A percentile compares a stretch with the other conserved stretches of the same genome.
phyloP scores from a whole-genome alignment of 2,329 filamentous ascomycete genomes.

The Diaporthe sp. region DNA sequence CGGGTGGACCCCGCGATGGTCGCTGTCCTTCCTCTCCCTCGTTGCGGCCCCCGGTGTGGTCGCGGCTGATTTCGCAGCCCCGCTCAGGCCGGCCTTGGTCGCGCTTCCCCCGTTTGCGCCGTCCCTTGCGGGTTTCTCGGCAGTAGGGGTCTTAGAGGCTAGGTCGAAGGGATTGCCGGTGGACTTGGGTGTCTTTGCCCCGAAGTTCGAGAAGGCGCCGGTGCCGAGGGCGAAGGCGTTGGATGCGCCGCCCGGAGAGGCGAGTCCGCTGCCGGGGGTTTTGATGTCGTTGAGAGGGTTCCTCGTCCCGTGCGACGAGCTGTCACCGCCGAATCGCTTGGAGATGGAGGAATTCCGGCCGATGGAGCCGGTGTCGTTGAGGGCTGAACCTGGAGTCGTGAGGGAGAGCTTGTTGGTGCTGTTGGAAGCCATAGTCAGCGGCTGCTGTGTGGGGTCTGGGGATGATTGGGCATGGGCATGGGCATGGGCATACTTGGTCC shows the following conservation, averaged over 20 bases:
- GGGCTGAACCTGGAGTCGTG: conserved; percentile 75
- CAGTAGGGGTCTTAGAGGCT: conserved; percentile 71
- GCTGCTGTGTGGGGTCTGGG: background rate
- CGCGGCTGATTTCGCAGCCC: conserved; percentile 54
- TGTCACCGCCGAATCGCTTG: conserved; percentile 82
- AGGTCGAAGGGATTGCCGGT: conserved; percentile 85
- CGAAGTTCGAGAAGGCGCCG: conserved; percentile 97
- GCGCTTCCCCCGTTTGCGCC: conserved; percentile 49
- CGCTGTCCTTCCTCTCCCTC: conserved; percentile 39
- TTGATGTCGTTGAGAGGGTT: conserved; percentile 86
- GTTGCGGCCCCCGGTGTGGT: conserved; percentile 56
- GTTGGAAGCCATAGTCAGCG: conserved; percentile 45
- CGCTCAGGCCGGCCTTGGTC: conserved; percentile 63
- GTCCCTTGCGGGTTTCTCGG: conserved; percentile 74
- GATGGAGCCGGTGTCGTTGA: conserved; percentile 61
- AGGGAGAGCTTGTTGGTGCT: conserved; percentile 93
- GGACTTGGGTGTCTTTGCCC: conserved; percentile 90
- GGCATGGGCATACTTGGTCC: conserved; percentile 78
- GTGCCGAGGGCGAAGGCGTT: conserved; percentile 95
- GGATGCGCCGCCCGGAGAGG: conserved; percentile 83
- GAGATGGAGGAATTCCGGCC: conserved; percentile 74
- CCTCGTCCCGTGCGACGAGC: conserved; percentile 79
- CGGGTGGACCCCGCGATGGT: conserved; percentile 60
- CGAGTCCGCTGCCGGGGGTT: conserved; percentile 76
- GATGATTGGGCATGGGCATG: conserved; percentile 6